Percentiles rank a stretch among this genome's conserved stretches.
Evolutionary conservation across 1,139 yeast species (phyloP).

Genomic region (Magnusiomyces sp.): DNA sequence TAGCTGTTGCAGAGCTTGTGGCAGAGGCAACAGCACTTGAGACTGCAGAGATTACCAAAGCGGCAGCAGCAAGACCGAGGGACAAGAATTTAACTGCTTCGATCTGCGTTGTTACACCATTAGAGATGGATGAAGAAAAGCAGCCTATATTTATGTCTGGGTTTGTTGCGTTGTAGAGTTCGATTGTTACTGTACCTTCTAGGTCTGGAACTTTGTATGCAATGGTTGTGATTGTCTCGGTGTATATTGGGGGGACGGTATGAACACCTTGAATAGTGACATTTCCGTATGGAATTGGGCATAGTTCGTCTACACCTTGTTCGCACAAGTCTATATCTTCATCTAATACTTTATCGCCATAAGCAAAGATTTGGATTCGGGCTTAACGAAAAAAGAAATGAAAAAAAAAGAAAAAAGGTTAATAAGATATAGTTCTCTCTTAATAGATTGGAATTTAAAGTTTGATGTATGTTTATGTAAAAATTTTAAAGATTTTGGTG

Average conservation of each 20-base stretch:
- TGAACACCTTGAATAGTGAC: constrained; percentile 23
- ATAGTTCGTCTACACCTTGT: constrained; percentile 23
- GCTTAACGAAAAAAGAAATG: too few species aligned
- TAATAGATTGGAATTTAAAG: not conserved
- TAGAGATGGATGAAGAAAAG: constrained; percentile 24
- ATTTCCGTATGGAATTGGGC: constrained; percentile 25
- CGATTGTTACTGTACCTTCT: constrained; percentile 26
- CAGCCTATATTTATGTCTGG: constrained; percentile 24
- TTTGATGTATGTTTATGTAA: not conserved
- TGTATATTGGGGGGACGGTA: constrained; percentile 25
- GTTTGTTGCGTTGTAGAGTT: constrained; percentile 20
- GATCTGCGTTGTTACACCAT: constrained; percentile 26
- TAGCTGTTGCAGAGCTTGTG: constrained; percentile 15
- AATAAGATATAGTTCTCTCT: not conserved
- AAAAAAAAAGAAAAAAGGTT: not conserved
- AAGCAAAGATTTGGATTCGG: constrained; percentile 22
- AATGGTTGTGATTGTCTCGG: constrained; percentile 21
- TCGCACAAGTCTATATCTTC: constrained; percentile 26
- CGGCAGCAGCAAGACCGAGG: constrained; percentile 26
- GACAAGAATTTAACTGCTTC: constrained; percentile 24
- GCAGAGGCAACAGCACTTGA: constrained; percentile 18
- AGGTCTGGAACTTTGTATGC: constrained; percentile 30
- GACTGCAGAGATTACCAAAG: constrained; percentile 20
- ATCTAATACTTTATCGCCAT: constrained; percentile 24
- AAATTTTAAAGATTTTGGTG: not conserved